Evolutionary conservation across 2,329 filamentous ascomycete species (phyloP), one percentile per base, ranked within the genome.

Genomic region (Colletotrichum echinochloae): DNA sequence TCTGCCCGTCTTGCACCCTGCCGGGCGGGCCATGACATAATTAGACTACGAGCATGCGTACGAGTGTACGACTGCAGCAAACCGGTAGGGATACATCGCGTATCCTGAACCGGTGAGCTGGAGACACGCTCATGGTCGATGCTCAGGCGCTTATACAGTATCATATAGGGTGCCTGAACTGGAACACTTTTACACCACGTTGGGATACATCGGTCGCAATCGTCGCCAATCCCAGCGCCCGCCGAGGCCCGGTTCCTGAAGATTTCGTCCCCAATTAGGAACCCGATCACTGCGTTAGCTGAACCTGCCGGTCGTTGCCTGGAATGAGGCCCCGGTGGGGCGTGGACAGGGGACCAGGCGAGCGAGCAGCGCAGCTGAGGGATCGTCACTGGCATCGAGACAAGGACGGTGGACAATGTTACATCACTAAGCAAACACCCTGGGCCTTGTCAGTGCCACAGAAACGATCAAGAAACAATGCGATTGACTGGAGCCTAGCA

Each of bases 281-380:
- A 26, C 7, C 18, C 16, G 7, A 26, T 28, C 35, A 8, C 57
- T 12, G 20, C 30, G 28, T 48, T 48, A 30, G 30, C 20, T 48
- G 57, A 33, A 12, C 41, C 41, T 60, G 57, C 33, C 39, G 57
- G 57, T 26, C 28, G 57, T 48, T 60, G 57, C 57, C 57, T 60
- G 57, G 57, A 48, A 48, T 23, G 18, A 30, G 30, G 28, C 16
- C 16, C 30, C 30, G 16, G 16, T 28, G 28, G 20, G 46, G 41
- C 18, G 56, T n/a, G 26, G 39, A 7, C 28, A 59, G 23, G n/a
- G 39, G 35, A n/a, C n/a, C n/a, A n/a, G n/a, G 23, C 55, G 26
- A 11, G 41, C 30, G n/a, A 35, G 57, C 57, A n/a, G 30, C 20
- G 20, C 18, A 20, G 18, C 51, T 48, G 9, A n/a, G 57, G 30